A percentile compares a stretch with the other conserved stretches of the same genome.
Evolutionary conservation across 495 filamentous ascomycete species (phyloP).

Genomic region (Chaetomium tenue): DNA sequence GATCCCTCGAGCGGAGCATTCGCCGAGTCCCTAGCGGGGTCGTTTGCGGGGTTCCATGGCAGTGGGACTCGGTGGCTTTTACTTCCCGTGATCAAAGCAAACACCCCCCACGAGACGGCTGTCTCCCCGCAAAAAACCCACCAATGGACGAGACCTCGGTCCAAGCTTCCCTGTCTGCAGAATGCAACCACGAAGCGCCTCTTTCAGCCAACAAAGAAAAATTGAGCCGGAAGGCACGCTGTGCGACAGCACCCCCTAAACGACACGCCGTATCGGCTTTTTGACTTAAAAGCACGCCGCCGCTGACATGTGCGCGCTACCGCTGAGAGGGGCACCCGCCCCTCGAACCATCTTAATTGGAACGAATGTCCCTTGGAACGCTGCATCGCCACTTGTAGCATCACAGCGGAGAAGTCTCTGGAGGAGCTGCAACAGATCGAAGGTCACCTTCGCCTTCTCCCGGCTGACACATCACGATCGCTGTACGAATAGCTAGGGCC

Average conservation of each 20-base stretch:
- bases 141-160: conserved; percentile 19
- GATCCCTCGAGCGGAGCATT: neutral
- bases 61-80: conserved; percentile 8
- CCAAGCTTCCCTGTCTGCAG: conserved; percentile 14
- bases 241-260: neutral
- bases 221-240: conserved; percentile 18
- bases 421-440: neutral
- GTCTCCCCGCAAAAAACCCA: conserved; percentile 24
- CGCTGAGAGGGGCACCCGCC: neutral
- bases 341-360: conserved; percentile 1
- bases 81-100: conserved; percentile 17
- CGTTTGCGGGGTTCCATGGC: conserved; percentile 1
- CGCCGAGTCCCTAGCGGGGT: conserved; percentile 8
- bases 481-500: conserved; percentile 32
- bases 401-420: conserved; percentile 10
- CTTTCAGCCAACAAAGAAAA: conserved; percentile 12
- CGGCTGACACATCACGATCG: conserved; percentile 18
- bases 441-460: conserved; percentile 2
- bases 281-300: conserved; percentile 1
- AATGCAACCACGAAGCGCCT: conserved; percentile 4
- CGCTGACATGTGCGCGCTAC: conserved; percentile 3
- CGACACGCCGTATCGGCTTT: neutral
- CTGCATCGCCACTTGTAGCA: conserved; percentile 6
- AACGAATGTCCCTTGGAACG: conserved; percentile 8
- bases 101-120: neutral